Base-by-base conservation (phyloP, 306 rosid genomes). In the Dalbergia cochinchinensis region DNA sequence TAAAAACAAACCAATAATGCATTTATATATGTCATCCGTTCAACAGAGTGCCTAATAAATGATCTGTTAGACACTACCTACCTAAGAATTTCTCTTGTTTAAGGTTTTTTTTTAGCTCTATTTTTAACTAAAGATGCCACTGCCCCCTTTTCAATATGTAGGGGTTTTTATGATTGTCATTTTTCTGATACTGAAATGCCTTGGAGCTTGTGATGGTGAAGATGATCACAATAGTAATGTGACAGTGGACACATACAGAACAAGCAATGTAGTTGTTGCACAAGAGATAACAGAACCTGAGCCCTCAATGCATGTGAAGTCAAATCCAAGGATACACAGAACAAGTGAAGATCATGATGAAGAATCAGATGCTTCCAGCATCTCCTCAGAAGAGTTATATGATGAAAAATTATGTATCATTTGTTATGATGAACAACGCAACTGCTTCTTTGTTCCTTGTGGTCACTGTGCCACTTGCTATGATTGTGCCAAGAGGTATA, bases 401-500 rank as follows among this genome's bases (percentile, higher is more conserved):
- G 92, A 90, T 37, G 94, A 86, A 35, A 92, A 92, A 54, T 67
- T 92, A 4, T 92, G 97, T 11, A 77, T 90, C 4, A 87, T 90
- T 76, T 92, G 97, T 59, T 90, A 88, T 20, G 97, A 92, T 53
- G 97, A 92, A 50, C 91, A 88, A 34, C 79, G 94, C 8, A 92
- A 92, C 71, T 84, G 91, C 81, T 92, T 92, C 85, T 90, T 90
- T 65, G 88, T 92, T 82, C 97, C 97, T 55, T 90, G 97, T 77
- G 97, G 97, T 14, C 97, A 92, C 67, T 88, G 90, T 71, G 94
- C 94, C 8, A 90, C 92, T 73, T 92, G 97, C 82, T 85, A 88
- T 78, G 90, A 88, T 18, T 92, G 94, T 77, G 92, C 97, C 51
- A 91, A 85, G 63, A 88, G 97, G 97, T 92, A 85, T 31, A 37